Conservation (phyloP, 1,284 basidiomycete species). For the Singerocomus inundabilis region DNA sequence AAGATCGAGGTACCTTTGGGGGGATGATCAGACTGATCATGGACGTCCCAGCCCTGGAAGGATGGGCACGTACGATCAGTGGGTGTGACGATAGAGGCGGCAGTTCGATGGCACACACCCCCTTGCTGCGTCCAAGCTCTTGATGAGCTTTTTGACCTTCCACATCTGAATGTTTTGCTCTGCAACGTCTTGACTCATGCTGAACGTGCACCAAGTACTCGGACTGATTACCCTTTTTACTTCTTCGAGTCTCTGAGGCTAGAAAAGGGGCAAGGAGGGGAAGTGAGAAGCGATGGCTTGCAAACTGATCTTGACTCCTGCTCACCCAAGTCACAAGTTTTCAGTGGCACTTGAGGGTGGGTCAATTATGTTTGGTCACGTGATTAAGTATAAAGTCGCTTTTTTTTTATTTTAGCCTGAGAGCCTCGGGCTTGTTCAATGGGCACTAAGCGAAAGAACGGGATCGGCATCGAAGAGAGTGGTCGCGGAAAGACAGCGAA, state of each 20-base stretch:
- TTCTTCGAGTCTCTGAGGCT: constrained; percentile 6
- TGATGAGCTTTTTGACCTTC: constrained; percentile 99
- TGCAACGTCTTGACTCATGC: constrained; percentile 75
- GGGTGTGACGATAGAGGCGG: constrained; percentile 14
- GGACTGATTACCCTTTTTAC: constrained; percentile 4
- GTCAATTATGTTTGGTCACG: constrained; percentile 9
- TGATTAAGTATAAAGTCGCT: constrained; percentile 3
- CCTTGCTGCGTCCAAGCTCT: constrained; percentile 89
- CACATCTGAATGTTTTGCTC: constrained; percentile 91
- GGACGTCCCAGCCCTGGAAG: constrained; percentile 82
- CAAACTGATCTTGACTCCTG: constrained; percentile 4
- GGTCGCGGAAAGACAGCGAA: constrained; percentile 22
- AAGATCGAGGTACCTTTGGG: constrained; percentile 67
- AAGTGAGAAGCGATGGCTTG: neutral
- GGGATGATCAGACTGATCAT: constrained; percentile 99
- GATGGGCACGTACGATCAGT: constrained; percentile 10
- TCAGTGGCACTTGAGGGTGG: constrained; percentile 27
- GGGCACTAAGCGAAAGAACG: constrained; percentile 28
- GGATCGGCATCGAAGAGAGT: neutral
- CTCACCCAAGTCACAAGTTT: constrained; percentile 19
- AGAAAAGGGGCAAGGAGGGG: neutral
- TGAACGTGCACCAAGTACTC: constrained; percentile 34
- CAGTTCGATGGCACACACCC: constrained; percentile 52
- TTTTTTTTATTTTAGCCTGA: neutral
- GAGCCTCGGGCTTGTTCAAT: constrained; percentile 6